Evolutionary conservation across 176 grass and related monocot species (phyloP).

Genomic region (Bromus sterilis): DNA sequence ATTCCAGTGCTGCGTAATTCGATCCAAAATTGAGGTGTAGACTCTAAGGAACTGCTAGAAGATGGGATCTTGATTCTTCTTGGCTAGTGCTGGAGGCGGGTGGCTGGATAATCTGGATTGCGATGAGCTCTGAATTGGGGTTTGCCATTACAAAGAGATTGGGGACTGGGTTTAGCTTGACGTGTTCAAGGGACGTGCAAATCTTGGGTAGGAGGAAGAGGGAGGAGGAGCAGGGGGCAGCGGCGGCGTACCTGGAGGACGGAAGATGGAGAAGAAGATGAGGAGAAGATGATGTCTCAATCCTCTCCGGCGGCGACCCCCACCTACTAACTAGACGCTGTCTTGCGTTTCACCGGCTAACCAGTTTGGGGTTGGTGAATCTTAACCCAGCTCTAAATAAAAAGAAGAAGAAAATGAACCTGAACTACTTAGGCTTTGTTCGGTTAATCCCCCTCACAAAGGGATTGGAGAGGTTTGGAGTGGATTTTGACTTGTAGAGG

Average conservation of each 20-base stretch:
- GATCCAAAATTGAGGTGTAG: background rate
- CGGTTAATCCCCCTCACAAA: too few relatives aligned
- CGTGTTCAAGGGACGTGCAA: background rate
- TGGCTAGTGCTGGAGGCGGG: background rate
- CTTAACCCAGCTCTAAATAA: too few relatives aligned
- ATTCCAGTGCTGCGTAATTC: background rate
- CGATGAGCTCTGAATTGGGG: background rate
- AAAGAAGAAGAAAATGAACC: too few relatives aligned
- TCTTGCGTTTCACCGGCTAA: too few relatives aligned
- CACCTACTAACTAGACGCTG: background rate
- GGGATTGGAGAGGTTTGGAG: too few relatives aligned
- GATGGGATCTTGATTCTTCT: conserved; percentile 9
- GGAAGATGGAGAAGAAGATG: conserved; percentile 8
- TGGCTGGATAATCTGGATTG: background rate
- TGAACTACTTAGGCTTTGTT: too few relatives aligned
- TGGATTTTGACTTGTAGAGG: too few relatives aligned
- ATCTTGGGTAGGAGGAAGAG: conserved; percentile 4
- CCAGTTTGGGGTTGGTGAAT: too few relatives aligned
- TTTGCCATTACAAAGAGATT: background rate
- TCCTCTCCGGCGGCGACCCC: conserved; percentile 29
- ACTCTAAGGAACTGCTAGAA: background rate
- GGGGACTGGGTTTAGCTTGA: background rate
- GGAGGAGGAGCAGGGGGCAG: background rate
- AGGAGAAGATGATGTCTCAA: conserved; percentile 19
- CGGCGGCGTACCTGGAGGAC: conserved; percentile 24